Evolutionary conservation across 2,329 filamentous ascomycete genomes (phyloP).

Genomic region (Aspergillus bombycis): DNA sequence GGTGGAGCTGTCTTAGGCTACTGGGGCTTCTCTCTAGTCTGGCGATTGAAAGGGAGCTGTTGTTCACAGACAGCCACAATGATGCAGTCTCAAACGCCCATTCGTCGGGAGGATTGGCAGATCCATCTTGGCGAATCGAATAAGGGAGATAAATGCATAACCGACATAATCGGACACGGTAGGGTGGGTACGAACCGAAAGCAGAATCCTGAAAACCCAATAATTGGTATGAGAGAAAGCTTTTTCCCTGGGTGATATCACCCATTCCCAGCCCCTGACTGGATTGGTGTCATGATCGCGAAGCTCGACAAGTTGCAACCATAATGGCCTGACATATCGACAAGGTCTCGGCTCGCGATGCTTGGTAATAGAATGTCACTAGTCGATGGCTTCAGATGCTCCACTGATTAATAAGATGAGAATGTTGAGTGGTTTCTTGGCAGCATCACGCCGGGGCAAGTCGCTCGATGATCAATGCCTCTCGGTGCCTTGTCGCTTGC

Average conservation of each 20-base stretch:
- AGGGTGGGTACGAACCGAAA: not conserved
- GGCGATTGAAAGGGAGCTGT: not conserved
- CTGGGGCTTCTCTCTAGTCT: not conserved
- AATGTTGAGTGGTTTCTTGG: slow-evolving; percentile 3
- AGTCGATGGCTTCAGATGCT: not conserved
- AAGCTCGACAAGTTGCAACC: not conserved
- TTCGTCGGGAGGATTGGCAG: slow-evolving; percentile 9
- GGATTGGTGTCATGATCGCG: not conserved
- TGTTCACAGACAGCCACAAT: not conserved
- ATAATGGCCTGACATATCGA: not conserved
- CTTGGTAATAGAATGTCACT: slow-evolving; percentile 1
- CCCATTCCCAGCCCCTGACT: not conserved
- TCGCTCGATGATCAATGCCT: slow-evolving; percentile 2
- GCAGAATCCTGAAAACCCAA: not conserved
- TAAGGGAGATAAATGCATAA: not conserved
- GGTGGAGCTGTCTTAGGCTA: slow-evolving; percentile 5
- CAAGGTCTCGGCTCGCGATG: slow-evolving; percentile 1
- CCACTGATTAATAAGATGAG: slow-evolving; percentile 3
- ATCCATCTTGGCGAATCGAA: slow-evolving; percentile 16
- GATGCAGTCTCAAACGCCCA: slow-evolving; percentile 8
- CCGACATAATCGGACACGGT: not conserved
- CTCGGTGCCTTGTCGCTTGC: not conserved
- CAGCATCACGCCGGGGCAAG: not conserved
- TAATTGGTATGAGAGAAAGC: not conserved
- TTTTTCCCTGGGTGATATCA: not conserved